Conservation (phyloP, 441 rosid genomes). For the Euphorbia corollata region DNA sequence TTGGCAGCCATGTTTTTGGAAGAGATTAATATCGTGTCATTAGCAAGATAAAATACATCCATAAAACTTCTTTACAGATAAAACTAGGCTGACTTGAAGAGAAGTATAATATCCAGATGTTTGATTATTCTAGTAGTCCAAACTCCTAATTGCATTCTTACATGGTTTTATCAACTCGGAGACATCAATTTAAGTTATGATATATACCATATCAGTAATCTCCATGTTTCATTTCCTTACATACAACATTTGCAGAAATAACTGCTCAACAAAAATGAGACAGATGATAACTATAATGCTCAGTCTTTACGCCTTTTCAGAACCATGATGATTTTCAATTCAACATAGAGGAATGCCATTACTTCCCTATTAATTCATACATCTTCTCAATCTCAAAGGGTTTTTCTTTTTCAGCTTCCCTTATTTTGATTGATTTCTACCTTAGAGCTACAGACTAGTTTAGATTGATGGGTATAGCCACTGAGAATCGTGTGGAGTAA, state of each 20-base stretch:
- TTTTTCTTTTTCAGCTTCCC: not conserved
- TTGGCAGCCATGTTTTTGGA: not conserved
- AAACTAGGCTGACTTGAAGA: not conserved
- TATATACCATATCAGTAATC: not conserved
- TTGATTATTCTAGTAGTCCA: not conserved
- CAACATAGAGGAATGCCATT: not conserved
- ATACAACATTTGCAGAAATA: not conserved
- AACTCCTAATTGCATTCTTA: not conserved
- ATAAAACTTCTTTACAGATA: not conserved
- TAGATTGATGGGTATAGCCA: not conserved
- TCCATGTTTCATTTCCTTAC: not conserved
- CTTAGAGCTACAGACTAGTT: constrained; percentile 1
- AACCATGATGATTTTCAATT: not conserved
- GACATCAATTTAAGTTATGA: not conserved
- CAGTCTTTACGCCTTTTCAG: not conserved
- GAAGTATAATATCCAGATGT: not conserved
- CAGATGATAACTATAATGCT: not conserved
- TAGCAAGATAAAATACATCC: not conserved
- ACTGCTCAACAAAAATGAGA: not conserved
- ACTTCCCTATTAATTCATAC: not conserved
- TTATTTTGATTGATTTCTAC: not conserved
- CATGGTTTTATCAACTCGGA: not conserved
- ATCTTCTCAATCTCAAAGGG: not conserved
- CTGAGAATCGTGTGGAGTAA: not conserved
- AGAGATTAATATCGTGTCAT: not conserved